phyloP scores from a whole-genome alignment of 2,329 filamentous ascomycete genomes.

The Didymella sp. region DNA sequence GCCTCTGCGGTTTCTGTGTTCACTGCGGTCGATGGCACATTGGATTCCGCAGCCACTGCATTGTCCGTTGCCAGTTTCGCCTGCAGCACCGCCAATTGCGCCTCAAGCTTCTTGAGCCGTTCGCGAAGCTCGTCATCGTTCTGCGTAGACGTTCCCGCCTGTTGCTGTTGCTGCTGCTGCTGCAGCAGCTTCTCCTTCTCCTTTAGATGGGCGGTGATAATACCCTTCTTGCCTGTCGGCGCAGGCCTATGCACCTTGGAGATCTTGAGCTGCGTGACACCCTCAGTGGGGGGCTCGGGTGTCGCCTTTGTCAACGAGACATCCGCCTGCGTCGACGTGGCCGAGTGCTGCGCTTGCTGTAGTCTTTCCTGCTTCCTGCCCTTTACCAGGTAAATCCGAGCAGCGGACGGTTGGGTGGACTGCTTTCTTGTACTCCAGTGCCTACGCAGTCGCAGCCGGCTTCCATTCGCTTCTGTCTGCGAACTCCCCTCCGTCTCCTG shows the following conservation, averaged over 20 bases:
- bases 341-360: neutral
- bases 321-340: neutral
- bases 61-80: neutral
- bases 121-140: constrained; percentile 4
- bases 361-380: neutral
- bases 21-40: too few species aligned
- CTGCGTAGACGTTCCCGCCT: neutral
- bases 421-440: neutral
- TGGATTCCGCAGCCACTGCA: neutral
- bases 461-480: neutral
- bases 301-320: too few species aligned
- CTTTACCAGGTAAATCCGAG: too few species aligned
- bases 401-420: too few species aligned
- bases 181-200: neutral
- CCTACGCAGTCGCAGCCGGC: neutral
- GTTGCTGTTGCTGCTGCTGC: neutral
- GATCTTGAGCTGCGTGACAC: neutral
- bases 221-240: neutral
- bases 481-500: neutral
- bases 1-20: too few species aligned
- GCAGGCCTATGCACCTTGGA: neutral
- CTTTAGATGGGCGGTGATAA: neutral
- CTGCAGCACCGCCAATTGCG: constrained; percentile 7
- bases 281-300: neutral
- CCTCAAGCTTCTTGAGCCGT: constrained; percentile 1